Conservation (phyloP, 345 rosid genomes). For the Eucalyptus tenuipes region DNA sequence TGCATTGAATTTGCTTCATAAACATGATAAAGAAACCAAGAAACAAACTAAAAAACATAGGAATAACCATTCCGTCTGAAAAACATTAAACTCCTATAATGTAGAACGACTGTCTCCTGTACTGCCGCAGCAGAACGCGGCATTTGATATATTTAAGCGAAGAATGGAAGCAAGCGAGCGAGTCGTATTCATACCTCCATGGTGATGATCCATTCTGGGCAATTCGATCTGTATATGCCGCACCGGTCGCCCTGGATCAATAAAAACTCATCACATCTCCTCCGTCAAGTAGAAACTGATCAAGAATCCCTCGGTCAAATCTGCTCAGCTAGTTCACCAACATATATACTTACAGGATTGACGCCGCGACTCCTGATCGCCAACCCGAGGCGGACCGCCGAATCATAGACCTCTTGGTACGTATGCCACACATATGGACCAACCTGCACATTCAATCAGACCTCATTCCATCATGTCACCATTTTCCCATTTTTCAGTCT, state of each 20-base stretch:
- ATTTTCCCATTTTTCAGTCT: not conserved
- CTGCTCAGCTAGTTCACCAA: not conserved
- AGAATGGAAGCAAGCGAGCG: not conserved
- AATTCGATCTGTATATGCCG: conserved; percentile 83
- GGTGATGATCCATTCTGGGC: conserved; percentile 77
- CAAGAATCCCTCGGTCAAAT: not conserved
- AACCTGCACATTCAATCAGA: conserved; percentile 14
- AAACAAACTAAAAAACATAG: not conserved
- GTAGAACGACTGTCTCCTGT: not conserved
- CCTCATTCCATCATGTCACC: not conserved
- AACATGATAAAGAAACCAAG: not conserved
- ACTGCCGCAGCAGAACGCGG: not conserved
- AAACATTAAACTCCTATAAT: not conserved
- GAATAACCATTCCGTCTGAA: not conserved
- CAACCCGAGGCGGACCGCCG: conserved; percentile 52
- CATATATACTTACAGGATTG: conserved; percentile 44
- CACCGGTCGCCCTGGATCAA: conserved; percentile 65
- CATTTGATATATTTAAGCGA: not conserved
- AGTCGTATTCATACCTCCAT: conserved; percentile 50
- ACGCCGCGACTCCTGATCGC: conserved; percentile 58
- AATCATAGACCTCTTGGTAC: conserved; percentile 58
- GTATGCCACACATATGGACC: conserved; percentile 83
- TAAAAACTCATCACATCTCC: not conserved
- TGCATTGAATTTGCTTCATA: not conserved
- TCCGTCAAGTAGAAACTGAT: not conserved